Evolutionary conservation across 352 stramenopile genomes (phyloP).

Genomic region (Thalassiosira ordinaria): DNA sequence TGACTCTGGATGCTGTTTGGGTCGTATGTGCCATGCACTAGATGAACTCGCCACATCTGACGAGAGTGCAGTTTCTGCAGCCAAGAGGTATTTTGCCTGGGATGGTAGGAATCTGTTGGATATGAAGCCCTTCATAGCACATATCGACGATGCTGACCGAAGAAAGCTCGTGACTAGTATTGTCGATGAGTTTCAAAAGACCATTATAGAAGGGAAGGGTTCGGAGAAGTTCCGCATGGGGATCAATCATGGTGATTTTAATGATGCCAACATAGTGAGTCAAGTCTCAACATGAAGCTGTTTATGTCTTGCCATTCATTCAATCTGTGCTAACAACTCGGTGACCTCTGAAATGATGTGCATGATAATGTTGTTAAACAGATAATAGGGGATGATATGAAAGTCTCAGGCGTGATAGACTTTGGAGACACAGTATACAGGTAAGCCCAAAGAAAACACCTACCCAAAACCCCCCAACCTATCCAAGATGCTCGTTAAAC

Average conservation of each 20-base stretch:
- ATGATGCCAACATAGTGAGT: constrained; percentile 86
- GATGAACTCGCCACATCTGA: constrained; percentile 57
- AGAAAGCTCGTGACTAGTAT: constrained; percentile 72
- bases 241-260: constrained; percentile 84
- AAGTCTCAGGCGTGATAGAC: constrained; percentile 84
- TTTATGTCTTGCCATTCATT: background rate
- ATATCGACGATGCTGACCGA: constrained; percentile 67
- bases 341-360: background rate
- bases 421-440: constrained; percentile 87
- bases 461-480: background rate
- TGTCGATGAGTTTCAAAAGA: constrained; percentile 75
- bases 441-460: constrained; percentile 58
- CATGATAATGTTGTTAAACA: background rate
- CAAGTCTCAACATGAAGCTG: background rate
- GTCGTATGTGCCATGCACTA: constrained; percentile 63
- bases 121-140: constrained; percentile 68
- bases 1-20: constrained; percentile 73
- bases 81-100: constrained; percentile 83
- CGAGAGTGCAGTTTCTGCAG: constrained; percentile 23
- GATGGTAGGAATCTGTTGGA: constrained; percentile 77
- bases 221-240: constrained; percentile 64
- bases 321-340: background rate
- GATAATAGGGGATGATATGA: constrained; percentile 61
- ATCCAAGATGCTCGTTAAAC: constrained; percentile 73
- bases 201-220: constrained; percentile 70